Base-by-base conservation (phyloP, 805 yeast genomes). In the Lipomyces sp. region DNA sequence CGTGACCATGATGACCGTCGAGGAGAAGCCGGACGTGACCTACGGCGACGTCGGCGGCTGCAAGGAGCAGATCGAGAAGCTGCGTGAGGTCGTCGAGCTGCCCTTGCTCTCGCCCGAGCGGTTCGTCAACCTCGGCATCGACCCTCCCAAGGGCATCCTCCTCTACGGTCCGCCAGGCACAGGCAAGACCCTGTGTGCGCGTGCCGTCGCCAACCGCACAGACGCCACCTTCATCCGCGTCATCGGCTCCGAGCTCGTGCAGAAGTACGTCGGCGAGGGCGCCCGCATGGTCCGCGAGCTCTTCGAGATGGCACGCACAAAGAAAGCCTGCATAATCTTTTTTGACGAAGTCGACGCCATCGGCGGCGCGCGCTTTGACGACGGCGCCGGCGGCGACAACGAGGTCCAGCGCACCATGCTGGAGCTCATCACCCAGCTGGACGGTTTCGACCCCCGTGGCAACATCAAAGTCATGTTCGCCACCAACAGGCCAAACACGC, bases 1-100 rank as follows among this genome's bases (percentile, higher is more conserved):
- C 35, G 99, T 93, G 47, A 93, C 98, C 5, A 93, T 93, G 98
- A 93, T 93, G 99, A 91, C 98, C 1, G 99, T 93, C 42, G 99
- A 93, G 70, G 99, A 93, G 72, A 93, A 93, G 70, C 99, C 98
- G 13, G 98, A 93, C 71, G 98, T 93, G 34, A 93, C 99, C 1
- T 93, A 93, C 70, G 86, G 95, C 55, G 99, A 93, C 68, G 90
- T 93, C 57, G 99, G 99, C 63, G 99, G 99, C 34, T 88, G 96
- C 69, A 93, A 93, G 74, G 98, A 93, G 57, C 99, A 93, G 70
- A 91, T 93, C 64, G 99, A 93, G 69, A 90, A 91, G 70, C 76
- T 90, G 55, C 80, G 97, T 68, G 98, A 90, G 70, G 98, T 91
- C 55, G 98, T 90, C 16, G 98, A 91, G 70, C 74, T 91, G 65